Conservation (phyloP, 2,329 filamentous ascomycete species). For the Ceratocystis smalleyi region DNA sequence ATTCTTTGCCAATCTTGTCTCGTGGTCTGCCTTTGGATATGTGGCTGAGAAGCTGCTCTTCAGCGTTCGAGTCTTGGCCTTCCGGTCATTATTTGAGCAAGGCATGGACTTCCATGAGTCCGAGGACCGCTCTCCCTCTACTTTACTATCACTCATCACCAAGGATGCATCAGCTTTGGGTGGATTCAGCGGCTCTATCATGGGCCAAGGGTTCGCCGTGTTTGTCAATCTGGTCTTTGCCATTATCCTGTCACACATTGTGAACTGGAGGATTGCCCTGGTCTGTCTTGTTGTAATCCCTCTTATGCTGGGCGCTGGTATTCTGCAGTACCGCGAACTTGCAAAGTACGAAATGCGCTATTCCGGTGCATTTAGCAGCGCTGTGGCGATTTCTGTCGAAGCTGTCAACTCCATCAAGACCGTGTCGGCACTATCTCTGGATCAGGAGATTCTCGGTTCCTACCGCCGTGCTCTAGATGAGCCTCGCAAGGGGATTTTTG, state of each 20-base stretch:
- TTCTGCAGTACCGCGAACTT: slow-evolving; percentile 51
- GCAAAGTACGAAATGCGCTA: slow-evolving; percentile 47
- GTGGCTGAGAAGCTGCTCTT: slow-evolving; percentile 49
- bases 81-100: slow-evolving; percentile 50
- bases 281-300: slow-evolving; percentile 56
- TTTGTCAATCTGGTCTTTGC: slow-evolving; percentile 51
- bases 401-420: slow-evolving; percentile 52
- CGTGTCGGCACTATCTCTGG: slow-evolving; percentile 38
- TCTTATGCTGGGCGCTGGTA: slow-evolving; percentile 50
- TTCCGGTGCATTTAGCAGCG: slow-evolving; percentile 46
- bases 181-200: slow-evolving; percentile 53
- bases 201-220: slow-evolving; percentile 54
- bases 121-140: slow-evolving; percentile 42
- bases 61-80: slow-evolving; percentile 45
- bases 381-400: slow-evolving; percentile 50
- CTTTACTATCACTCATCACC: slow-evolving; percentile 52
- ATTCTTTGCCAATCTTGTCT: slow-evolving; percentile 39
- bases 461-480: slow-evolving; percentile 37
- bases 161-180: slow-evolving; percentile 52
- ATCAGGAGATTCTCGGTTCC: slow-evolving; percentile 35
- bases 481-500: slow-evolving; percentile 39
- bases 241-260: slow-evolving; percentile 52
- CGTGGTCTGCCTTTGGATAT: slow-evolving; percentile 34
- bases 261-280: slow-evolving; percentile 62
- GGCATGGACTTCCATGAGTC: slow-evolving; percentile 58